These are phyloP conservation scores for Lenwebbia sp. DNA, from an alignment of 345 rosid genomes.

Conservation along the genomic window DNA sequence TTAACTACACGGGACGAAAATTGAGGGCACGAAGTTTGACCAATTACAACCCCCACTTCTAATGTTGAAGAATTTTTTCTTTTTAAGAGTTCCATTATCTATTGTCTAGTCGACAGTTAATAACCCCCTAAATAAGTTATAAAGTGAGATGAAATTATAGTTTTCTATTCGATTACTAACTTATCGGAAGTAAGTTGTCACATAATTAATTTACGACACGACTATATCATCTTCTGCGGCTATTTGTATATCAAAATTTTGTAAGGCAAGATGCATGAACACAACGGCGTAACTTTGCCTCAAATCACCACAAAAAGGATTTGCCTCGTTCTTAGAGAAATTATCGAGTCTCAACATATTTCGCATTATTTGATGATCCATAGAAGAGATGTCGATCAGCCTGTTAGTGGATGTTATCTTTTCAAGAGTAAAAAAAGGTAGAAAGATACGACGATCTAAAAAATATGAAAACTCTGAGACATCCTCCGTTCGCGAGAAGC, in stretches of 20 bases:
- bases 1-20: not conserved
- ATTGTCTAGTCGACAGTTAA: not conserved
- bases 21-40: not conserved
- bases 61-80: no score
- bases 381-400: not conserved
- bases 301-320: not conserved
- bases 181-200: rapidly evolving
- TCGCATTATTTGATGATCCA: not conserved
- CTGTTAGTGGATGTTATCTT: not conserved
- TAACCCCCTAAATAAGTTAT: not conserved
- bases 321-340: not conserved
- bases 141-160: not conserved
- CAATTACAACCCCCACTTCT: no score
- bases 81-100: not conserved
- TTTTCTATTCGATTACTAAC: not conserved
- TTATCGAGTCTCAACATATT: rapidly evolving
- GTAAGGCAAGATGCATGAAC: not conserved
- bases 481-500: not conserved
- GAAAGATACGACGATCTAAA: not conserved
- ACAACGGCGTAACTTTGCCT: not conserved
- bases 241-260: not conserved
- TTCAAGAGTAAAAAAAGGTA: rapidly evolving
- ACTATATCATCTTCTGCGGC: not conserved
- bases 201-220: rapidly evolving
- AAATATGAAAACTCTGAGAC: not conserved